Percentiles rank a stretch among this genome's conserved stretches.
phyloP scores from a whole-genome alignment of 495 filamentous ascomycete species.

The Penicillium simplicissimum region DNA sequence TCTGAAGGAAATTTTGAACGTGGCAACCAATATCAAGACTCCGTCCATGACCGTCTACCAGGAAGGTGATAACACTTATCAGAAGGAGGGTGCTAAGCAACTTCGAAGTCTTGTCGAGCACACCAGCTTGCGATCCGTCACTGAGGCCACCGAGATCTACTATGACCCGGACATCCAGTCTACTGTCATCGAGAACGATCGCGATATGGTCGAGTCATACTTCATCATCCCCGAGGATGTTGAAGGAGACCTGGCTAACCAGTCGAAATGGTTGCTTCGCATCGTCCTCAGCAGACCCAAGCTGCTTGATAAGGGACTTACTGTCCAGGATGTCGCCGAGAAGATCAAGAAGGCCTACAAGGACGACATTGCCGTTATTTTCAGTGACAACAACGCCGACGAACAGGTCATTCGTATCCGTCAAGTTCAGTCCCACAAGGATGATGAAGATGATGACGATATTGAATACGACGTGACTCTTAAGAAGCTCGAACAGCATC shows the following conservation, averaged over 20 bases:
- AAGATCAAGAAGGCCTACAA: constrained; percentile 85
- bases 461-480: constrained; percentile 87
- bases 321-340: constrained; percentile 87
- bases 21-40: constrained; percentile 97
- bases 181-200: constrained; percentile 83
- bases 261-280: constrained; percentile 94
- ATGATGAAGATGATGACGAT: constrained; percentile 76
- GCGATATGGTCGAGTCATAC: constrained; percentile 94
- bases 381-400: constrained; percentile 97
- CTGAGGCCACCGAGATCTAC: constrained; percentile 90
- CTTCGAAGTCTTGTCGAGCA: constrained; percentile 90
- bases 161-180: constrained; percentile 89
- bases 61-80: constrained; percentile 51
- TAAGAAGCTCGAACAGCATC: constrained; percentile 85
- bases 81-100: constrained; percentile 79
- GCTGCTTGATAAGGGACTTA: constrained; percentile 90
- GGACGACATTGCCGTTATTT: constrained; percentile 88
- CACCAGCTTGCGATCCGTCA: constrained; percentile 90
- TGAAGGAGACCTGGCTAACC: constrained; percentile 65
- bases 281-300: constrained; percentile 91
- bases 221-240: constrained; percentile 90
- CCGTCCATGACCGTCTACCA: constrained; percentile 96
- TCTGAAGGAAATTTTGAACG: constrained; percentile 98
- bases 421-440: constrained; percentile 68
- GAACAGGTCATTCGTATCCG: constrained; percentile 93